These are phyloP conservation scores for Penicillium sp. DNA, from an alignment of 2,329 filamentous ascomycete genomes.

Conservation along the genomic window DNA sequence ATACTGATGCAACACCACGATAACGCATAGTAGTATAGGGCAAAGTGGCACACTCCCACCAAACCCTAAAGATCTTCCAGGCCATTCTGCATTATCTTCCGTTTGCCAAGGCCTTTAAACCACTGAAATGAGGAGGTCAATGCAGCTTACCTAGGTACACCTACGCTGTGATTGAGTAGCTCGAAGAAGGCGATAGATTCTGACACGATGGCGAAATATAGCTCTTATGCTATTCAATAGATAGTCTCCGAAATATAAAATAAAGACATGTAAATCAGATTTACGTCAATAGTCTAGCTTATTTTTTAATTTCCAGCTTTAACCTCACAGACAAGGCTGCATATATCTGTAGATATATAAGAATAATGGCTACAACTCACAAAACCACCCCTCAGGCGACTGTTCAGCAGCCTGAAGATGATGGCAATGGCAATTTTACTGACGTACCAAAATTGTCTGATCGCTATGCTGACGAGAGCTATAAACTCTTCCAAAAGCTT, in stretches of 20 bases:
- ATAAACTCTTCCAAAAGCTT: conserved; percentile 38
- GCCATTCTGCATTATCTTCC: no score
- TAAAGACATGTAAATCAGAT: no score
- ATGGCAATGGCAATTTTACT: not conserved
- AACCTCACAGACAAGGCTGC: no score
- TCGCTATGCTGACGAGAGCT: conserved; percentile 41
- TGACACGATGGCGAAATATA: conserved; percentile 1
- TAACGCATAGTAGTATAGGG: no score
- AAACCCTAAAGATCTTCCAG: no score
- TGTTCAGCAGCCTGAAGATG: conserved; percentile 3
- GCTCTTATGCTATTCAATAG: not conserved
- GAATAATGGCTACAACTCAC: not conserved
- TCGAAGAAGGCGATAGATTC: not conserved
- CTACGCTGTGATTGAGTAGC: not conserved
- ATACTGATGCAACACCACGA: conserved; percentile 8
- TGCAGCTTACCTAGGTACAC: not conserved
- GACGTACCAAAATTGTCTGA: conserved; percentile 31
- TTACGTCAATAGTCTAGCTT: no score
- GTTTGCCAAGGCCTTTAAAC: no score
- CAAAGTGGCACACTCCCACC: no score
- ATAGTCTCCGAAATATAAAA: no score
- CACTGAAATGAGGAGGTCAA: no score
- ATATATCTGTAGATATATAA: not conserved
- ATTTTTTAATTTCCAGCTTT: no score
- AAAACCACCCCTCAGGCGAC: not conserved